Evolutionary conservation across 225 moss, liverwort and hornwort genomes (phyloP), one percentile per base, ranked within the genome.

Genomic region (Anthoceros angustus): DNA sequence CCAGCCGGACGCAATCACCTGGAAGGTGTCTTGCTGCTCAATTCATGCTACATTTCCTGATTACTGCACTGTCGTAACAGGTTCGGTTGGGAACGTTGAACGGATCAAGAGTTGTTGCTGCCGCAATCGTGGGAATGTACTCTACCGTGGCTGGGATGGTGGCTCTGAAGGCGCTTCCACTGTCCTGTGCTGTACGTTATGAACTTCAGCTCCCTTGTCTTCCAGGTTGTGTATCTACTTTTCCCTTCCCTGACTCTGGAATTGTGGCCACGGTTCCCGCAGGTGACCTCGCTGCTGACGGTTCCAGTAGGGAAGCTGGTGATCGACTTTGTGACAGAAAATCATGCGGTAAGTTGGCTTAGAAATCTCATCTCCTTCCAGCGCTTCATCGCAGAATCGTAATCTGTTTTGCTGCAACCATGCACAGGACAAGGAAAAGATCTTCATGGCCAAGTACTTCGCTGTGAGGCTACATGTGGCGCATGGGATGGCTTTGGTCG

Each of bases 381-480:
- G 55, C 1, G 4, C 23, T 18, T 23, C 23, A 6, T 15, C 5
- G 18, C 6, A 18, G 15, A 6, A 55, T 15, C 23, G 0, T 55
- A 11, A 23, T 11, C 5, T 18, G 55, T 55, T 9, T 23, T 55
- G 15, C 14, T 55, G 55, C 7, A 15, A 7, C 18, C 7, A 15
- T n/a, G 43, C 16, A 23, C 77, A 90, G 90, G 79, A 91, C 71
- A 88, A 84, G 63, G 72, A 41, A 61, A 0, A 80, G 60, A 91
- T 95, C 63, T 95, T 95, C 41, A 85, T 82, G 86, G 95, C 95
- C 40, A 95, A 95, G 73, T 95, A 95, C 66, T 91, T 79, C 62
- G 86, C 88, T 45, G 86, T 91, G 68, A 81, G 95, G 70, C 78
- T 95, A 61, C 95, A 95, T 10, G 74, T 88, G n/a, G 80, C 79